Conservation (phyloP, 768 basidiomycete genomes). For the Boletus tylopilopsis region DNA sequence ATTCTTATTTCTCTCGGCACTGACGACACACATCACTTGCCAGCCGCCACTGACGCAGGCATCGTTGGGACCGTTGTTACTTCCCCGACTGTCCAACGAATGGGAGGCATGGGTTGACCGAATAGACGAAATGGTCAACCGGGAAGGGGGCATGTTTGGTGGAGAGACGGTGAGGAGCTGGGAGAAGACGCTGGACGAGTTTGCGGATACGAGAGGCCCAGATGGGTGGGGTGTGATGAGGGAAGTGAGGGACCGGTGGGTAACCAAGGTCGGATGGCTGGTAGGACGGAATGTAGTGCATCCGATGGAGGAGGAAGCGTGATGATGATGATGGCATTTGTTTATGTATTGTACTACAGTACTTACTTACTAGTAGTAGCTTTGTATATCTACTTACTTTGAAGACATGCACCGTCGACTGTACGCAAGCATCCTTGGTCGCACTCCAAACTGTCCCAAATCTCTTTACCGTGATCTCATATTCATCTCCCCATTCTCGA, state of each 20-base stretch:
- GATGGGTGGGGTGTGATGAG: slow-evolving; percentile 41
- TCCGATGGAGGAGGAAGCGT: slow-evolving; percentile 30
- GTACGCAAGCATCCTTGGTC: too few relatives aligned
- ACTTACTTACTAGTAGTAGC: neutral
- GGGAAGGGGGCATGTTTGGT: slow-evolving; percentile 76
- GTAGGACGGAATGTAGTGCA: slow-evolving; percentile 44
- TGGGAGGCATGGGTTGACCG: slow-evolving; percentile 76
- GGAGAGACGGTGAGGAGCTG: slow-evolving; percentile 64
- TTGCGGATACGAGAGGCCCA: slow-evolving; percentile 49
- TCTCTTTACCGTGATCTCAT: slow-evolving; percentile 34
- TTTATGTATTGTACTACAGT: neutral
- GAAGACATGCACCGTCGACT: too few relatives aligned
- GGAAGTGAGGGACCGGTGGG: slow-evolving; percentile 61
- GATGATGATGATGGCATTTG: slow-evolving; percentile 9
- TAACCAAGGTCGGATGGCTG: slow-evolving; percentile 74
- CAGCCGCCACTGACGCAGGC: slow-evolving; percentile 67
- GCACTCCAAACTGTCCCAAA: too few relatives aligned
- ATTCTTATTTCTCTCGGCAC: slow-evolving; percentile 62
- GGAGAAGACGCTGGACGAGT: slow-evolving; percentile 65
- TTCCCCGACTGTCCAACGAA: slow-evolving; percentile 65
- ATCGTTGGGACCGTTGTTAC: slow-evolving; percentile 51
- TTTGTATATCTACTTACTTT: neutral
- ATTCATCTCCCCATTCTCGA: slow-evolving; percentile 15
- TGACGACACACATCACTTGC: slow-evolving; percentile 63
- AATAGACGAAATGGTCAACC: slow-evolving; percentile 68